Conservation (phyloP, 331 rosid genomes). For the Pyracantha coccinea region DNA sequence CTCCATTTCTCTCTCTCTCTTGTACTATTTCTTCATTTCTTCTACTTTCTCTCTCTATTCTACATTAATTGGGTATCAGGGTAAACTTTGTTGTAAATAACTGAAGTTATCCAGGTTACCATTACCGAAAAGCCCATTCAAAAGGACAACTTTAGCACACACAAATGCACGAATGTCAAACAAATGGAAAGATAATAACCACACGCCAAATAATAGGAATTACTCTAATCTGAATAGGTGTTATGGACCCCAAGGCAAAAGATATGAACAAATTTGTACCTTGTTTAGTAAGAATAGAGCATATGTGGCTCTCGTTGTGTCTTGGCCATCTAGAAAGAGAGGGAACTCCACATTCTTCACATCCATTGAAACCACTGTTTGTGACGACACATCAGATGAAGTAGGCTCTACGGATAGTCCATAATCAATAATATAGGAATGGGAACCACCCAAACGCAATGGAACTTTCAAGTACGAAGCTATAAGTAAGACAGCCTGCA, state of each 20-base stretch:
- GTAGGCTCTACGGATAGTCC: slow-evolving; percentile 67
- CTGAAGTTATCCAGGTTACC: neutral
- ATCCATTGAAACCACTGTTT: slow-evolving; percentile 25
- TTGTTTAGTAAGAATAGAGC: slow-evolving; percentile 89
- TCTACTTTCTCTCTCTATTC: neutral
- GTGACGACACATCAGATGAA: slow-evolving; percentile 45
- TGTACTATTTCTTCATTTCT: neutral
- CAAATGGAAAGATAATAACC: neutral
- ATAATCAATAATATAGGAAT: slow-evolving; percentile 65
- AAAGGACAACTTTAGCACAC: neutral
- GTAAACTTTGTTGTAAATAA: neutral
- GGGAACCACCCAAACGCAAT: slow-evolving; percentile 74
- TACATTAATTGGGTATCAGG: neutral
- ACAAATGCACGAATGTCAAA: neutral
- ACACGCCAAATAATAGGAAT: neutral
- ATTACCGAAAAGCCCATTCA: neutral
- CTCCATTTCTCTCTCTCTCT: neutral
- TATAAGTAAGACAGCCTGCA: slow-evolving; percentile 86
- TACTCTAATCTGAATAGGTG: neutral
- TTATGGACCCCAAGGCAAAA: neutral
- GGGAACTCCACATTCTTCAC: slow-evolving; percentile 71
- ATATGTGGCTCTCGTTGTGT: slow-evolving; percentile 90
- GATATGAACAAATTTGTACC: slow-evolving; percentile 33
- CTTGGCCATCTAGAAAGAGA: slow-evolving; percentile 89
- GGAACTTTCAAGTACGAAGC: slow-evolving; percentile 83